A percentile compares a stretch with the other conserved stretches of the same genome.
phyloP scores from a whole-genome alignment of 495 filamentous ascomycete species.

The Podospora australis region DNA sequence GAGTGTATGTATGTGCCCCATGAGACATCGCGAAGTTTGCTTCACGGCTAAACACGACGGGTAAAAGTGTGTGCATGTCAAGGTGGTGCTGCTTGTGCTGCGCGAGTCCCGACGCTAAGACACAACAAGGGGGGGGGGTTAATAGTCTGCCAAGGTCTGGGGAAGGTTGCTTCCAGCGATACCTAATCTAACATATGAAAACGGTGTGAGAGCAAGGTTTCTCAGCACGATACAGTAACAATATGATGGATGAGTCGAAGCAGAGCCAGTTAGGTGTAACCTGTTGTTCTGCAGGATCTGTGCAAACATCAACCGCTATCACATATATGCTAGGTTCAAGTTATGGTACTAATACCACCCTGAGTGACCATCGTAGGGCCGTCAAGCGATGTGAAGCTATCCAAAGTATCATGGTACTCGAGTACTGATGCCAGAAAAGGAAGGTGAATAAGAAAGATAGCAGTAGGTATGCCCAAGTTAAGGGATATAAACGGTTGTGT shows the following conservation, averaged over 20 bases:
- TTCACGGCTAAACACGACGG: conserved; percentile 10
- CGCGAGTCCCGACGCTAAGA: conserved; percentile 13
- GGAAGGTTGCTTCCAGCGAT: too few relatives aligned
- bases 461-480: background rate
- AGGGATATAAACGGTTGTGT: background rate
- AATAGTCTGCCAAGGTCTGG: too few relatives aligned
- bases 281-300: background rate
- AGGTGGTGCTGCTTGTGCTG: background rate
- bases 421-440: conserved; percentile 2
- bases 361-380: background rate
- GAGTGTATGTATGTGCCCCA: background rate
- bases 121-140: background rate
- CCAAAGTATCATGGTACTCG: background rate
- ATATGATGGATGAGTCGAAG: background rate
- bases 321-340: background rate
- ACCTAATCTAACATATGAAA: too few relatives aligned
- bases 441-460: conserved; percentile 6
- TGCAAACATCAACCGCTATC: conserved; percentile 1
- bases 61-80: conserved; percentile 5
- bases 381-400: background rate
- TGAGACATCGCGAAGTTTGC: background rate
- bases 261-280: background rate
- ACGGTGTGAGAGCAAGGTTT: too few relatives aligned
- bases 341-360: conserved; percentile 1
- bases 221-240: background rate